Evolutionary conservation across 495 filamentous ascomycete species (phyloP).

Genomic region (Penicillium parvum): DNA sequence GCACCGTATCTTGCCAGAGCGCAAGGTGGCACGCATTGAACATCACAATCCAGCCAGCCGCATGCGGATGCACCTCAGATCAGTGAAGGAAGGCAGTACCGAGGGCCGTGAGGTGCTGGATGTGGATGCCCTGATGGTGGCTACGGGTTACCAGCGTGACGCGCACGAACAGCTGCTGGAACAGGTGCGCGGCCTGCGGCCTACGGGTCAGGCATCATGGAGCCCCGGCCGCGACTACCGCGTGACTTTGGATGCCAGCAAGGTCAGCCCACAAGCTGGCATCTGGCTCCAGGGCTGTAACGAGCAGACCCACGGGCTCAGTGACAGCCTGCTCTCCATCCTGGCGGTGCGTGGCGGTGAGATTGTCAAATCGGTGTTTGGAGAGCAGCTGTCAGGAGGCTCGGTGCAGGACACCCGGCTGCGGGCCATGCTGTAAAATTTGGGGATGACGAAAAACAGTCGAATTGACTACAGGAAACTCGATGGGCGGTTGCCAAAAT

Average conservation of each 20-base stretch:
- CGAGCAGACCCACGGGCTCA: slow-evolving; percentile 84
- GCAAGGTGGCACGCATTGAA: slow-evolving; percentile 57
- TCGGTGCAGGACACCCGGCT: slow-evolving; percentile 39
- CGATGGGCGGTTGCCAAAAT: too few species aligned
- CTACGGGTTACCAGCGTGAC: slow-evolving; percentile 79
- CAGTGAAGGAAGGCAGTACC: slow-evolving; percentile 21
- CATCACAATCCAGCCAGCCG: slow-evolving; percentile 41
- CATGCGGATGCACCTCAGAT: slow-evolving; percentile 36
- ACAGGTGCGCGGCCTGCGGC: slow-evolving; percentile 58
- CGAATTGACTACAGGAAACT: too few species aligned
- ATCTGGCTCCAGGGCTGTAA: slow-evolving; percentile 96
- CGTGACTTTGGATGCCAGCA: slow-evolving; percentile 59
- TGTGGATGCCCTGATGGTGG: slow-evolving; percentile 76
- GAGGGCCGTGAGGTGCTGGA: slow-evolving; percentile 57
- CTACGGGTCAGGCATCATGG: slow-evolving; percentile 41
- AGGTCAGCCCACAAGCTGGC: slow-evolving; percentile 60
- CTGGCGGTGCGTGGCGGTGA: slow-evolving; percentile 71
- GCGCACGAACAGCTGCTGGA: slow-evolving; percentile 74
- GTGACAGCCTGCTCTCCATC: slow-evolving; percentile 75
- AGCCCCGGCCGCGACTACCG: slow-evolving; percentile 62
- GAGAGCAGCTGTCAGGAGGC: slow-evolving; percentile 35
- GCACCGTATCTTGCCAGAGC: slow-evolving; percentile 67
- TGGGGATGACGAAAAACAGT: too few species aligned
- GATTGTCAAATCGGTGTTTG: slow-evolving; percentile 73
- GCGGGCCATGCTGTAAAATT: slow-evolving; percentile 37